Evolutionary conservation across 83 land plant species (phyloP), one percentile per base, ranked within the genome.

Genomic region (Picea abies): DNA sequence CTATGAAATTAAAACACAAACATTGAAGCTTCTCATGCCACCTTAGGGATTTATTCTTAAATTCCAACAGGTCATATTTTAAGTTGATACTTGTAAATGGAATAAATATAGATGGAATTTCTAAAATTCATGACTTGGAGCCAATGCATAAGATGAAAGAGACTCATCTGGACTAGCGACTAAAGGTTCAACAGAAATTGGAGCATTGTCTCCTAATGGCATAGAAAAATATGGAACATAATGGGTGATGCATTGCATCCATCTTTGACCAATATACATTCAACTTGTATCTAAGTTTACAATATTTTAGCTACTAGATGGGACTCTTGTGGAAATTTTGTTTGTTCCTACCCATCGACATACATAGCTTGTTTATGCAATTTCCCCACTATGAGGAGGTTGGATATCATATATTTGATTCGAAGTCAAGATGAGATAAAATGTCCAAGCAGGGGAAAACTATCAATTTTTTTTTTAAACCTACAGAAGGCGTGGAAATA

Each of bases 1-100:
- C 94, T 76, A 84, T 86, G 82, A 94, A 94, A 73, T 94, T 92
- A 63, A 92, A 81, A 76, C 94, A 92, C 94, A 93, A 94, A 72
- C 96, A 92, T 78, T 94, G 94, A 19, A 90, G 85, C 89, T 92
- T 93, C 78, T 92, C 92, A 79, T 94, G 94, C 96, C 96, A 94
- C 77, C 94, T 86, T 29, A 93, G 94, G 63, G 95, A 90, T 78
- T 90, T 94, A 82, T 92, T 94, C 84, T 94, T 90, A 70, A 94
- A 82, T 67, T 90, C 76, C 63, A 94, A 67, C 1, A 90, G 85
- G 60, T 81, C 91, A 60, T 91, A 91, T 80, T 89, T 92, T 81
- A 65, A 39, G 29, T 19, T 78, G 20, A 26, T 60, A 25, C 20
- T 5, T 11, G 61, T 15, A 12, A 16, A 60, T 35, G 80, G 35